Evolutionary conservation across 1,284 basidiomycete species (phyloP).

Genomic region (Puccinia brachypodii): DNA sequence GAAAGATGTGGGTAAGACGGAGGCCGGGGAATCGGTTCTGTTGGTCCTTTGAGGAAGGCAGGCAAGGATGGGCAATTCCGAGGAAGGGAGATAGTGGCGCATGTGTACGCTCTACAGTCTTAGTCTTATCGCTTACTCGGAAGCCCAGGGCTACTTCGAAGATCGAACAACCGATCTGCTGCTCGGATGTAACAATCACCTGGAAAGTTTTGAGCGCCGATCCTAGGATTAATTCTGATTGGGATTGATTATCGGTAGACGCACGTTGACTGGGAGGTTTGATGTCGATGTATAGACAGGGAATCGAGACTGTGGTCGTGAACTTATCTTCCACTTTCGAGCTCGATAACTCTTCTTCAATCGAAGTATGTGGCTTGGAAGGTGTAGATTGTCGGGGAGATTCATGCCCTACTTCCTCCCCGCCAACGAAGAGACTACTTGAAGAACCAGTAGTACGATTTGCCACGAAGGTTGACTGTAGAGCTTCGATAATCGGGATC

Average conservation of each 20-base stretch:
- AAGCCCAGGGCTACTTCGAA: slow-evolving; percentile 19
- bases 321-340: neutral
- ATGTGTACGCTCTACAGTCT: neutral
- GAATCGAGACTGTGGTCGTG: slow-evolving; percentile 19
- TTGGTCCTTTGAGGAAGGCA: neutral
- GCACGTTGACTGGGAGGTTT: neutral
- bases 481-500: slow-evolving; percentile 1
- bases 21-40: slow-evolving; percentile 5
- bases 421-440: neutral
- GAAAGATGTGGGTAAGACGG: slow-evolving; percentile 1
- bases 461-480: neutral
- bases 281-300: slow-evolving; percentile 27
- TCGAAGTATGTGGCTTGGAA: neutral
- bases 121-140: neutral
- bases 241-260: neutral
- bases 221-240: neutral
- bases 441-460: neutral
- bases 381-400: neutral
- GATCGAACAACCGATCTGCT: neutral
- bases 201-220: slow-evolving; percentile 13
- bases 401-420: neutral
- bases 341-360: neutral
- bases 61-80: slow-evolving; percentile 4
- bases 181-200: slow-evolving; percentile 12
- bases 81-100: slow-evolving; percentile 22